Evolutionary conservation across 2,329 filamentous ascomycete species (phyloP), one percentile per base, ranked within the genome.

Genomic region (Pseudocercospora fuligena): DNA sequence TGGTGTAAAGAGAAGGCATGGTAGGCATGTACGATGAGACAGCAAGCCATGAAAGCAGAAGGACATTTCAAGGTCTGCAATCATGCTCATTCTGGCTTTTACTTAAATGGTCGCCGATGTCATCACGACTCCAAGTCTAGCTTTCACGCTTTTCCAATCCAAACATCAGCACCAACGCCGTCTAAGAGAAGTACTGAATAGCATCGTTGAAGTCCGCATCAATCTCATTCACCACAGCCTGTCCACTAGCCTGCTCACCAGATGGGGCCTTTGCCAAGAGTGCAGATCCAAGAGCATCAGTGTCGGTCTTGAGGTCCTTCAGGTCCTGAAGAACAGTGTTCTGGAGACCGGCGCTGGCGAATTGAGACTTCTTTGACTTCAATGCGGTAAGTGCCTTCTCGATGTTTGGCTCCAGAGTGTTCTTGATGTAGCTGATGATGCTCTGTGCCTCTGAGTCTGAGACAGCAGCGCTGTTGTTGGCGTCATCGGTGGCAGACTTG

Each of bases 151-250:
- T 6, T 3, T 19, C 40, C 5, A 7, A 16, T 19, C 14, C 16
- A 19, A 19, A 14, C 2, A n/a, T 40, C 36, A 40, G 16, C 36
- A 40, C 36, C n/a, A 12, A 2, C 16, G n/a, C 33, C 27, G 16
- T 56, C 16, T 31, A 61, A 54, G 63, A 65, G 23, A 61, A 65
- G 25, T 43, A 51, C 25, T n/a, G 31, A 29, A 69, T 69, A 29
- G 61, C 63, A 31, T 53, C 21, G 23, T 63, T 33, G 43, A 68
- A 31, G 73, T 83, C 21, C 72, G 80, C 47, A 79, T 85, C 23
- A 82, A 88, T 65, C 63, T 68, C 65, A 46, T 57, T 40, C 29
- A 67, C 60, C 21, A 66, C 68, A n/a, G 70, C 66, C 27, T 70
- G 47, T 16, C 60, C 68, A 57, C 56, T 36, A 23, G 40, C 36